Percentiles rank a stretch among this genome's conserved stretches.
Conservation (phyloP, 2,329 filamentous ascomycete genomes). For the Neurospora sp. region DNA sequence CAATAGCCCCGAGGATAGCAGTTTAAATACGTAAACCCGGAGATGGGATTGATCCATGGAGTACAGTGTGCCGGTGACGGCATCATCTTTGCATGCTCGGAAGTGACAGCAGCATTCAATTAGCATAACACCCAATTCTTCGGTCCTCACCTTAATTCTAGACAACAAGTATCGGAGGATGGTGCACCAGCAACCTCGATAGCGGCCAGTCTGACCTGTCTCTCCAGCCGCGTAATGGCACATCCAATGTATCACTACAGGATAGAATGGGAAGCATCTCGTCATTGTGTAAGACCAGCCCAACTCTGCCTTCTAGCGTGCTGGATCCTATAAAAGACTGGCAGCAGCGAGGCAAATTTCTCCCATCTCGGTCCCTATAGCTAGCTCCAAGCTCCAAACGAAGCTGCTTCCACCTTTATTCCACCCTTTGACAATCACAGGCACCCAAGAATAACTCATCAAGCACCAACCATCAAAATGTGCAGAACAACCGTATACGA, state of each 20-base stretch:
- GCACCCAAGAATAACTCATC: background rate
- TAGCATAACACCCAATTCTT: background rate
- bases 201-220: background rate
- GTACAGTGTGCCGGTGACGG: too few species aligned
- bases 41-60: background rate
- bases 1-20: background rate
- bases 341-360: background rate
- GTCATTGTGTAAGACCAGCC: background rate
- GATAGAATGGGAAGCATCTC: background rate
- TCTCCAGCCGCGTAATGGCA: background rate
- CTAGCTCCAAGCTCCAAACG: background rate
- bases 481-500: background rate
- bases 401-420: background rate
- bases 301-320: background rate
- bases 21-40: background rate
- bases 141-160: background rate
- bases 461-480: background rate
- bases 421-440: background rate
- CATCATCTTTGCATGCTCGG: too few species aligned
- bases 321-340: background rate
- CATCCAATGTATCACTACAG: background rate
- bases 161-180: background rate
- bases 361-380: background rate
- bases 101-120: too few species aligned
- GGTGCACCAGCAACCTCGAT: background rate